A percentile compares a stretch with the other conserved stretches of the same genome.
These are phyloP conservation scores for Tagetes erecta DNA, from an alignment of 129 eudicot genomes.

Conservation along the genomic window DNA sequence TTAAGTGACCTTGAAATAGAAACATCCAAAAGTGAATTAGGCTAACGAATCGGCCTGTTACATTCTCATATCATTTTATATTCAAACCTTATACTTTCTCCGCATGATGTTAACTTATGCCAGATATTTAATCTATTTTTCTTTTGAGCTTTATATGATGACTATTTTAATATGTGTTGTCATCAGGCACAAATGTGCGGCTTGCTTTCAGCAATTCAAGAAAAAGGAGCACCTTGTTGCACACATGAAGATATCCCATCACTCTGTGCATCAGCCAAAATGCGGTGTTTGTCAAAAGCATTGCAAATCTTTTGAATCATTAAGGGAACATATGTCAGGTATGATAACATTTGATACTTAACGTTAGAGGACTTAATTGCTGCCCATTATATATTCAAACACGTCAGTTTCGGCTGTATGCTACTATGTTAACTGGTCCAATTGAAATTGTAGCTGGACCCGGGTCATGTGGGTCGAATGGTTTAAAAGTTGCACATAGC, in stretches of 20 bases:
- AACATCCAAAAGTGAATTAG: too few species aligned
- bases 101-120: conserved; percentile 13
- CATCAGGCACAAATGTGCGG: conserved; percentile 65
- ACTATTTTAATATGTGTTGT: conserved; percentile 13
- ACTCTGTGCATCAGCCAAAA: conserved; percentile 70
- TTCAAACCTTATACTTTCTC: background rate
- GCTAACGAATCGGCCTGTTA: background rate
- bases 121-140: conserved; percentile 2
- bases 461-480: background rate
- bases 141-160: conserved; percentile 5
- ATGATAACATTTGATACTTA: conserved; percentile 11
- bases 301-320: conserved; percentile 68
- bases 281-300: conserved; percentile 70
- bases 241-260: conserved; percentile 62
- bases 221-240: conserved; percentile 67
- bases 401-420: background rate
- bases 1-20: too few species aligned
- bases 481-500: conserved; percentile 14
- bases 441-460: background rate
- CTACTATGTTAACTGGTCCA: background rate
- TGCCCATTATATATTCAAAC: background rate
- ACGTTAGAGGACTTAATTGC: background rate
- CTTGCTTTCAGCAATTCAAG: conserved; percentile 65
- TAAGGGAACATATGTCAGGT: conserved; percentile 69
- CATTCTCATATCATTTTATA: too few species aligned